Evolutionary conservation across 2,329 filamentous ascomycete species (phyloP), one percentile per base, ranked within the genome.

Genomic region (Cladosporium sp.): DNA sequence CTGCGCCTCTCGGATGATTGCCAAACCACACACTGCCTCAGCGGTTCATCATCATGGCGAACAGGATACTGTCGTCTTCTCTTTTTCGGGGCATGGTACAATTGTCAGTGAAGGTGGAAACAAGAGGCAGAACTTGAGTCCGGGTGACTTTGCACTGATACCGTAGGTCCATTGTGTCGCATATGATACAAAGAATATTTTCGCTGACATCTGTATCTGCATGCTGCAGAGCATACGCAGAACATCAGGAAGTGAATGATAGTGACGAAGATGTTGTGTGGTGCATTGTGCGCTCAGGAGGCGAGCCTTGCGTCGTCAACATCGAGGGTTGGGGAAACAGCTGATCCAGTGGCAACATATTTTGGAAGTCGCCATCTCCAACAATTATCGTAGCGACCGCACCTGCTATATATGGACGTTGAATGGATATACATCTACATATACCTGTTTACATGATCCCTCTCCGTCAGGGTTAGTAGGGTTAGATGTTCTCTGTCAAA

Each of bases 231-330:
- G 85, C 88, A 0, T 91, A 85, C 82, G 86, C 87, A 0, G 89
- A 92, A 74, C 88, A 92, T 77, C 88, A 91, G 74, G 84, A 89
- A 64, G 80, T 88, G 24, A 92, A 92, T 71, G 85, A 90, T 44
- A 84, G 84, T 1, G 86, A 88, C 52, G 83, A 85, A 36, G 86
- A 89, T 57, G 79, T 89, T 1, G 84, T 87, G 44, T 90, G 88
- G 87, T 83, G 90, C 12, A 84, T 92, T 54, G 86, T 87, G 5
- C 83, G 88, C 26, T 87, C 85, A 69, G 89, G 88, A 0, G 75
- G 84, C 2, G 80, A 82, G 65, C 88, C 89, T 0, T 82, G 87
- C 1, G 87, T 89, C 6, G 86, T 87, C 30, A 87, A 88, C 71
- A 71, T 91, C 3, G 82, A 83, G 12, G 86, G 84, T 26, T 92